Evolutionary conservation across 2,329 filamentous ascomycete species (phyloP), one percentile per base, ranked within the genome.

Genomic region (Cylindrodendrum hubeiense): DNA sequence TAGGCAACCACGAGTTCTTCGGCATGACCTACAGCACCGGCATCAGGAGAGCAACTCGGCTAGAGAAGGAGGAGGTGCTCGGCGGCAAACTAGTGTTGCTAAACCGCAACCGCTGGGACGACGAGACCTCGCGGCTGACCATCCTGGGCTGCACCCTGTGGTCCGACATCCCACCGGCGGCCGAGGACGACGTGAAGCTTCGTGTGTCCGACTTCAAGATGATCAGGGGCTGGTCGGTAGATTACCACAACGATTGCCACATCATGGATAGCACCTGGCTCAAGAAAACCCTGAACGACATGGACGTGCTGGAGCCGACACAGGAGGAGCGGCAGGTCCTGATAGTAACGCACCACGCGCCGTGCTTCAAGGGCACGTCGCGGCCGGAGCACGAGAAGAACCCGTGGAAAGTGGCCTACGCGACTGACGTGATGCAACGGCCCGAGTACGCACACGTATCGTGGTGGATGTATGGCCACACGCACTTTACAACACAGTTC

Each of bases 121-220:
- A 84, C 19, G 73, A 78, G 1, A 75, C 75, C 2, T 81, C 82
- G 1, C 72, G 72, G 24, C 56, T 88, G n/a, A 86, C 82, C 3
- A 75, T 90, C 3, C 74, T 90, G 2, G 88, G 88, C 6, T 89
- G 86, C 67, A 88, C 87, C 2, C 78, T 90, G 0, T 89, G 87
- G 84, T 88, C 86, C 2, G 67, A 75, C 0, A 80, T 90, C 6
- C 79, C 84, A 0, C 66, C 78, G 0, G 75, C 80, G 5, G 77
- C 78, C 5, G 75, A 70, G 12, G 73, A 74, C 0, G 70, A 81
- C 5, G 83, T 90, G 15, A 50, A 76, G 26, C 74, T 75, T 34
- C 84, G 79, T 63, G 78, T 89, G 10, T 82, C 81, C 21, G 88
- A 90, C 72, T 90, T 88, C 56, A 77, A 82, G 26, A 80, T 81